Evolutionary conservation across 1,139 yeast genomes (phyloP), one percentile per base, ranked within the genome.

Genomic region (Yamadazyma conglobata): DNA sequence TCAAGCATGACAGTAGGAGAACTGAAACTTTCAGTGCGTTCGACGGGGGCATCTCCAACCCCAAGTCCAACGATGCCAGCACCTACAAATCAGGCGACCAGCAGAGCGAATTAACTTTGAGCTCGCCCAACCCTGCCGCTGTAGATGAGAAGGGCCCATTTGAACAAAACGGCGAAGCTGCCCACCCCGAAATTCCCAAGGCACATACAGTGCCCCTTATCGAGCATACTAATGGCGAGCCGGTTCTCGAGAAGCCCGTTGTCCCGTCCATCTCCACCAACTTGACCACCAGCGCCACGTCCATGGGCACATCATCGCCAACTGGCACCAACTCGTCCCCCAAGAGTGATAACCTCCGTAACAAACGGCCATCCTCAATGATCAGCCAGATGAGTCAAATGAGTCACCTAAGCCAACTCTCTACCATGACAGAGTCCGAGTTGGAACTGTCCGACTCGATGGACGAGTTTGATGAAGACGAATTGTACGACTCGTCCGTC

Each of bases 341-440:
- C 6, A 26, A 21, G 11, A 28, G 14, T 27, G 24, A 25, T 4
- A 15, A 27, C 9, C 13, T 33, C 15, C 34, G 25, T 29, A 22
- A 33, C 32, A 55, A 31, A 60, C 58, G 91, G 31, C 88, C 89
- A 2, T 64, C 77, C 4, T 80, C 89, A 0, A 73, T 79, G 57
- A 58, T 80, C 3, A 80, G 89, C 0, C 85, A 78, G 44, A 61
- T 72, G 20, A 76, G 83, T 33, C 73, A 73, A 42, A 45, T 69
- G 15, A 72, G 79, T 37, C 74, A 70, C 30, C 47, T 71, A 23
- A 77, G 84, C 30, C 83, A 78, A 43, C 63, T 73, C 41, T 73
- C 79, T 2, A 70, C 73, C 16, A 64, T 64, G 67, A 43, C 73
- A 6, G 74, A 64, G 34, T 63, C 69, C 5, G 75, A 70, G 46